A percentile compares a stretch with the other conserved stretches of the same genome.
These are phyloP conservation scores for Vitis hybrid DNA, from an alignment of 177 flowering plant species.

Conservation along the genomic window DNA sequence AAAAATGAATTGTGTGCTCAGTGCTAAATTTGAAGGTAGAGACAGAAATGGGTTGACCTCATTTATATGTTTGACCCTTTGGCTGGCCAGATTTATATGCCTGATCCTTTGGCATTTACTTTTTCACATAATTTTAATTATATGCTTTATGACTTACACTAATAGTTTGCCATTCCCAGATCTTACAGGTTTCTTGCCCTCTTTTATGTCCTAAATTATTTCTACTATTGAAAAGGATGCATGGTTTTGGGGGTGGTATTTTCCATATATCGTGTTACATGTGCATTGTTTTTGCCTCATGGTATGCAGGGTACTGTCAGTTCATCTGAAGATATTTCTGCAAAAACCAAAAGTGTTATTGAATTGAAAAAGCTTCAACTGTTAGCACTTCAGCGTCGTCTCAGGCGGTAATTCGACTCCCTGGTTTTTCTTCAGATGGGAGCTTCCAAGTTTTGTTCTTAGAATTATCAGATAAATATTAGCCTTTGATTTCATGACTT, in stretches of 20 bases:
- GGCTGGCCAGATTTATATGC: too few relatives aligned
- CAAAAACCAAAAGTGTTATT: constrained; percentile 93
- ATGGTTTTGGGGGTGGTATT: background rate
- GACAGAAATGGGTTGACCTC: too few relatives aligned
- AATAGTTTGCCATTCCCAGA: too few relatives aligned
- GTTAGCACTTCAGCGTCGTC: constrained; percentile 82
- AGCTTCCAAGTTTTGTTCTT: background rate
- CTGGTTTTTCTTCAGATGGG: background rate
- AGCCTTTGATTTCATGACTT: background rate
- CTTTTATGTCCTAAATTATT: background rate
- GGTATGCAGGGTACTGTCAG: constrained; percentile 72
- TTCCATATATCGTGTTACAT: background rate
- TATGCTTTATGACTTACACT: too few relatives aligned
- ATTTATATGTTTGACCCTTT: too few relatives aligned
- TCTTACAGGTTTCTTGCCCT: background rate
- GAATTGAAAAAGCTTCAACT: constrained; percentile 94
- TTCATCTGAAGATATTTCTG: constrained; percentile 85
- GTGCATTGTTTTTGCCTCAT: background rate
- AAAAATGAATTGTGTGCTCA: too few relatives aligned
- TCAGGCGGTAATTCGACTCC: constrained; percentile 55
- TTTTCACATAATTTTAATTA: too few relatives aligned
- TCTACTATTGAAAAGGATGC: background rate
- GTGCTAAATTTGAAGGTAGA: too few relatives aligned
- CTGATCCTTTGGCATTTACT: too few relatives aligned
- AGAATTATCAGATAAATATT: background rate